phyloP scores from a whole-genome alignment of 2,329 filamentous ascomycete genomes.

The Trichoderma sp. region DNA sequence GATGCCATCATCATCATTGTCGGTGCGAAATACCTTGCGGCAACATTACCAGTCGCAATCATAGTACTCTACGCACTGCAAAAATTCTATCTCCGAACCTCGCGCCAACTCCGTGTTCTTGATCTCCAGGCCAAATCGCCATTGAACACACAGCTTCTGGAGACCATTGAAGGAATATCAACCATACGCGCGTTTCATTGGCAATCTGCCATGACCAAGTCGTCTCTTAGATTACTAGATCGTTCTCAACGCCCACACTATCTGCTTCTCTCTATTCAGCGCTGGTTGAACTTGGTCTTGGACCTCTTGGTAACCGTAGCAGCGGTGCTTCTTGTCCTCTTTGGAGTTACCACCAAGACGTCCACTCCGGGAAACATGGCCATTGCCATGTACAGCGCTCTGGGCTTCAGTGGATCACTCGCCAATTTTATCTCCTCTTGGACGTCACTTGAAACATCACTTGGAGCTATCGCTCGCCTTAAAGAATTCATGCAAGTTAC shows the following conservation, averaged over 20 bases:
- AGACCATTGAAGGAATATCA: conserved; percentile 45
- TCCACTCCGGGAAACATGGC: conserved; percentile 25
- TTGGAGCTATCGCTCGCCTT: conserved; percentile 4
- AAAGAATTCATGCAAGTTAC: conserved; percentile 27
- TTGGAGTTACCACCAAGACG: conserved; percentile 35
- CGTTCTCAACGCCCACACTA: conserved; percentile 51
- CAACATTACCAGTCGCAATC: conserved; percentile 42
- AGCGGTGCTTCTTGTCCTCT: conserved; percentile 28
- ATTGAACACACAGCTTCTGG: conserved; percentile 38
- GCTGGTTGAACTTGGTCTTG: conserved; percentile 49
- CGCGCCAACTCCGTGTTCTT: conserved; percentile 37
- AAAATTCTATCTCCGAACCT: conserved; percentile 34
- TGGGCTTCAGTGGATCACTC: not conserved
- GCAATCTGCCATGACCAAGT: conserved; percentile 38
- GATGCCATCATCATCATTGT: not conserved
- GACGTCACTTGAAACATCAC: not conserved
- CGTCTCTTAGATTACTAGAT: conserved; percentile 43
- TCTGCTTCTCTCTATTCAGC: conserved; percentile 48
- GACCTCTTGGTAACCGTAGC: conserved; percentile 38
- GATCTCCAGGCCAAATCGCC: conserved; percentile 38
- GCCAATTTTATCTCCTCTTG: not conserved
- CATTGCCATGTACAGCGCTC: conserved; percentile 23
- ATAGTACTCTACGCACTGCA: conserved; percentile 28
- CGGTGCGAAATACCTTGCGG: conserved; percentile 42
- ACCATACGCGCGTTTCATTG: conserved; percentile 51